Conservation (phyloP, 371 early-diverging fungal genomes). For the Syncephalastrum contaminatum region DNA sequence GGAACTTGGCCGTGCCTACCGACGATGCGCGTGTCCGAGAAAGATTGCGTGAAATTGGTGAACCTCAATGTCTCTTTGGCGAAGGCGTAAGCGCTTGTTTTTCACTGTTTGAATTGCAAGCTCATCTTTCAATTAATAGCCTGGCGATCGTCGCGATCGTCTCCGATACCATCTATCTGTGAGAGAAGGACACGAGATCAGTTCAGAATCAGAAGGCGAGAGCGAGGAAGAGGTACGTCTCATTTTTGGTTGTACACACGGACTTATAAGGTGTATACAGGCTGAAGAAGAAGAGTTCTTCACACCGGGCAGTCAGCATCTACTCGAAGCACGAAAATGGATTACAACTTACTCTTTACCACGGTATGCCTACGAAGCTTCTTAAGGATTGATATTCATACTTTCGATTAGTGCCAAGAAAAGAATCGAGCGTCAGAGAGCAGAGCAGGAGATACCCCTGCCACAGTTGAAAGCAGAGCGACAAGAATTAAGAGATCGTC, state of each 20-base stretch:
- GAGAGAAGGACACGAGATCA: constrained; percentile 45
- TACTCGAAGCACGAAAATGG: constrained; percentile 69
- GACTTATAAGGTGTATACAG: too few species aligned
- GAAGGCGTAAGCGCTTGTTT: constrained; percentile 74
- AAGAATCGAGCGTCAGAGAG: constrained; percentile 67
- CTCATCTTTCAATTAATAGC: constrained; percentile 41
- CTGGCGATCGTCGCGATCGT: constrained; percentile 88
- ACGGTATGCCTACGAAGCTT: constrained; percentile 43
- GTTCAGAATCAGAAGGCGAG: constrained; percentile 46
- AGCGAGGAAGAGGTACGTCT: constrained; percentile 36
- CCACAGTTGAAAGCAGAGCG: constrained; percentile 71
- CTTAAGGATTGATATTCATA: background rate
- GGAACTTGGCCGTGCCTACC: constrained; percentile 88
- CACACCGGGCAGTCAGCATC: constrained; percentile 73
- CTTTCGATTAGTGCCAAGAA: constrained; percentile 61
- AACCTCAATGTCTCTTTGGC: constrained; percentile 91
- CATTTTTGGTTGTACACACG: too few species aligned
- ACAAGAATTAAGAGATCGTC: constrained; percentile 57
- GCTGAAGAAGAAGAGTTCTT: constrained; percentile 78
- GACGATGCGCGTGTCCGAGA: constrained; percentile 82
- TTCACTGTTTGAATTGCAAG: background rate
- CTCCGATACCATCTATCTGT: constrained; percentile 72
- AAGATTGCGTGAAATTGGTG: constrained; percentile 73
- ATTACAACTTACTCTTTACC: constrained; percentile 81
- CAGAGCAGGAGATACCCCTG: constrained; percentile 70